Conservation (phyloP, 768 basidiomycete species). For the Phaeotremella skinneri region DNA sequence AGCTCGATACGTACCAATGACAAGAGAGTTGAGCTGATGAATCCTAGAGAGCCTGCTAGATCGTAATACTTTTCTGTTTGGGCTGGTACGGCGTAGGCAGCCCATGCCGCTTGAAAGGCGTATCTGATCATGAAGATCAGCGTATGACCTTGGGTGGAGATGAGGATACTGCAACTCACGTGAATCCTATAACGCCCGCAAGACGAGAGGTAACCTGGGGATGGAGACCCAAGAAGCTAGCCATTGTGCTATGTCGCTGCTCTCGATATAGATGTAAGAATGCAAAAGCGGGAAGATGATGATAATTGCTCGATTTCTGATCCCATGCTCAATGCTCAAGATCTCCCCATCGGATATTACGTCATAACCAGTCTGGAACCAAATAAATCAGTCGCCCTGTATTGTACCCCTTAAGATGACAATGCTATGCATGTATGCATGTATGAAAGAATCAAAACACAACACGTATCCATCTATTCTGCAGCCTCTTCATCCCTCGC, state of each 20-base stretch:
- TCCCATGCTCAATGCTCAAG: too few species aligned
- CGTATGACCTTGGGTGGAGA: neutral
- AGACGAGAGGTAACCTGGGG: conserved; percentile 32
- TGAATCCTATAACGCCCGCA: conserved; percentile 44
- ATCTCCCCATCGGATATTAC: too few species aligned
- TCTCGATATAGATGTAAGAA: too few species aligned
- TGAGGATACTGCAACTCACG: conserved; percentile 26
- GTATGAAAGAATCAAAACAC: neutral
- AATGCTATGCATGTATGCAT: too few species aligned
- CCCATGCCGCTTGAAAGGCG: conserved; percentile 53
- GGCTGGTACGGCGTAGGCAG: conserved; percentile 64
- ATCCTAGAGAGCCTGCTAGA: conserved; percentile 65
- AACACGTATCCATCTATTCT: neutral
- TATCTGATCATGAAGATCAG: conserved; percentile 20
- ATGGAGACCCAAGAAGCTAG: conserved; percentile 28
- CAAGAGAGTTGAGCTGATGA: conserved; percentile 61
- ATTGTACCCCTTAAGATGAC: too few species aligned
- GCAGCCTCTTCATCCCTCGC: conserved; percentile 5
- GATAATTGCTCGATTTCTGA: too few species aligned
- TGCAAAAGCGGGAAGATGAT: too few species aligned
- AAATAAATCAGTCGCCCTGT: neutral
- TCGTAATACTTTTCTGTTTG: conserved; percentile 67
- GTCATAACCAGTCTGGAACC: neutral
- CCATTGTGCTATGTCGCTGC: neutral
- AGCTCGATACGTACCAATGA: conserved; percentile 55